Base-by-base conservation (phyloP, 345 rosid genomes). In the Hevea brasiliensis region DNA sequence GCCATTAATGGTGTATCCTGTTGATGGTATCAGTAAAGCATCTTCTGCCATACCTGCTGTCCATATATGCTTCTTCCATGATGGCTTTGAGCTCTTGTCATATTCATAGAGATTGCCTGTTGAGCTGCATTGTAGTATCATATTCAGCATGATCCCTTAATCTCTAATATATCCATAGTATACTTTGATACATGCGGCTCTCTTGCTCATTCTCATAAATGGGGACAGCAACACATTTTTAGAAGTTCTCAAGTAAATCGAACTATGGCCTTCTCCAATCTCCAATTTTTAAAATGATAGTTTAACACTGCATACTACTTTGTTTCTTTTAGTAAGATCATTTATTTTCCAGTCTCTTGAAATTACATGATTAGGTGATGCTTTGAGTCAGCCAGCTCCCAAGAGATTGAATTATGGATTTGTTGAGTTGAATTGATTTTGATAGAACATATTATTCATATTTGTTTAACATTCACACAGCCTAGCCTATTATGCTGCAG, bases 21-120 rank as follows among this genome's bases (percentile, higher is more conserved):
- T 69, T 47, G 84, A 61, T 18, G 86, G 83, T 56, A 72, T 47
- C 65, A 89, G 78, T 65, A 82, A 79, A 68, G 80, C 76, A 72
- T 84, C 82, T 47, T 66, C 75, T 11, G 51, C 71, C 76, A 58
- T 76, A 71, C 80, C 84, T 72, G 82, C 83, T 68, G 70, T 79
- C 84, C 81, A 79, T 72, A 89, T 76, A 67, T 88, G 90, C 84
- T 88, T 90, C 86, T 83, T 88, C 94, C 94, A 90, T 23, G 90
- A 77, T n/a, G 94, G 92, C 68, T 76, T 86, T 13, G 92, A 85
- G 79, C 76, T 81, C 77, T 80, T 82, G 45, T 86, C 88, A 61
- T 84, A 84, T 74, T 90, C 90, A 23, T 88, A 90, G 20, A 90
- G 92, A 60, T 86, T 86, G 47, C 94, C 94, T 61, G 80, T 74